Conservation (phyloP, 2,329 filamentous ascomycete genomes). For the Penicillium sp. region DNA sequence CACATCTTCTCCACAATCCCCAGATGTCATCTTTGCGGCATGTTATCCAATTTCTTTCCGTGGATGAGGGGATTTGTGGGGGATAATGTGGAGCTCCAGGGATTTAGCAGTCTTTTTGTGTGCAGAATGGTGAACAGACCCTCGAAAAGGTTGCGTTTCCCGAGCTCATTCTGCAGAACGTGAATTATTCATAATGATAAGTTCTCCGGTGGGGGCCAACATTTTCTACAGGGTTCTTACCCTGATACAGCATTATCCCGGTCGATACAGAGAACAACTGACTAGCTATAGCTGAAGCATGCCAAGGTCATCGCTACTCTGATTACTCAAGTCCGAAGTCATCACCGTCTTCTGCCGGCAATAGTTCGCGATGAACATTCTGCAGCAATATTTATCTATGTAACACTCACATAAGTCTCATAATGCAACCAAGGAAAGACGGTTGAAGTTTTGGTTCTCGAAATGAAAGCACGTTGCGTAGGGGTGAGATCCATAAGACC, state of each 20-base stretch:
- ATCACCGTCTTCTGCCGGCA: neutral
- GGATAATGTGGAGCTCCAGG: conserved; percentile 13
- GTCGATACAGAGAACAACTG: conserved; percentile 9
- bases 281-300: neutral
- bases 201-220: conserved; percentile 14
- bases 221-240: neutral
- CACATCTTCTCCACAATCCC: neutral
- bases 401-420: neutral
- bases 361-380: neutral
- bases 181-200: neutral
- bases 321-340: neutral
- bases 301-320: neutral
- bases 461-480: neutral
- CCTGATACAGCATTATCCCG: conserved; percentile 18
- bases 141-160: conserved; percentile 4
- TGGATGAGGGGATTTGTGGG: neutral
- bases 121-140: neutral
- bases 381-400: neutral
- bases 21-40: neutral
- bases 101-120: neutral
- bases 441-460: neutral
- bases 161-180: conserved; percentile 3
- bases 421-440: neutral
- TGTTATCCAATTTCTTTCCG: neutral
- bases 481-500: neutral